These are phyloP conservation scores for Chlorella ohadii DNA, from an alignment of 139 green algal genomes.

Conservation along the genomic window DNA sequence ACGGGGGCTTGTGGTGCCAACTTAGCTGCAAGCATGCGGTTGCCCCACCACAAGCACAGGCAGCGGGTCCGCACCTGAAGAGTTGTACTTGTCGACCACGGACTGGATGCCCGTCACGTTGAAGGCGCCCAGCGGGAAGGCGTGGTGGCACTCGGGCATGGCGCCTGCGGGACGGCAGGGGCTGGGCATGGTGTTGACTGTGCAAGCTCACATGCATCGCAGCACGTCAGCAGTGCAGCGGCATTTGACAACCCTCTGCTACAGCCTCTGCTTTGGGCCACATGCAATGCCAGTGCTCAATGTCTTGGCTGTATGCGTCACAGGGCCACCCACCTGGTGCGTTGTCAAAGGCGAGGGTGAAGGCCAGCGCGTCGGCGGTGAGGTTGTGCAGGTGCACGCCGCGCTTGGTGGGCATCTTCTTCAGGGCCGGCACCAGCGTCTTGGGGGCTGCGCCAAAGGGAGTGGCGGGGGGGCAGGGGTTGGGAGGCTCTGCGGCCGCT, in stretches of 20 bases:
- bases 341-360: conserved; percentile 74
- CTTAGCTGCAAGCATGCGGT: too few relatives aligned
- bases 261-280: too few relatives aligned
- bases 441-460: conserved; percentile 15
- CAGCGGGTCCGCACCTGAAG: conserved; percentile 17
- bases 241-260: too few relatives aligned
- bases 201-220: background rate
- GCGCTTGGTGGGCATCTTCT: conserved; percentile 82
- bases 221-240: too few relatives aligned
- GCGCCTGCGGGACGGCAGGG: background rate
- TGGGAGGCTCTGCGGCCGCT: too few relatives aligned
- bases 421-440: conserved; percentile 57
- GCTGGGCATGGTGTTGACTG: background rate
- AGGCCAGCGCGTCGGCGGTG: conserved; percentile 55
- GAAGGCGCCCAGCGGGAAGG: conserved; percentile 38
- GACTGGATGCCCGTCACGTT: conserved; percentile 50
- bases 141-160: background rate
- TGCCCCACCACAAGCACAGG: background rate
- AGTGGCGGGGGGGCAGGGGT: background rate
- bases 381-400: conserved; percentile 64
- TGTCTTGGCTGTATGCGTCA: too few relatives aligned
- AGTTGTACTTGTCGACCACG: conserved; percentile 55
- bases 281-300: too few relatives aligned
- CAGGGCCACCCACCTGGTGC: conserved; percentile 22
- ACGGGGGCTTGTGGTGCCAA: too few relatives aligned